Base-by-base conservation (phyloP, 2,329 filamentous ascomycete genomes). In the Xylariales sp. region DNA sequence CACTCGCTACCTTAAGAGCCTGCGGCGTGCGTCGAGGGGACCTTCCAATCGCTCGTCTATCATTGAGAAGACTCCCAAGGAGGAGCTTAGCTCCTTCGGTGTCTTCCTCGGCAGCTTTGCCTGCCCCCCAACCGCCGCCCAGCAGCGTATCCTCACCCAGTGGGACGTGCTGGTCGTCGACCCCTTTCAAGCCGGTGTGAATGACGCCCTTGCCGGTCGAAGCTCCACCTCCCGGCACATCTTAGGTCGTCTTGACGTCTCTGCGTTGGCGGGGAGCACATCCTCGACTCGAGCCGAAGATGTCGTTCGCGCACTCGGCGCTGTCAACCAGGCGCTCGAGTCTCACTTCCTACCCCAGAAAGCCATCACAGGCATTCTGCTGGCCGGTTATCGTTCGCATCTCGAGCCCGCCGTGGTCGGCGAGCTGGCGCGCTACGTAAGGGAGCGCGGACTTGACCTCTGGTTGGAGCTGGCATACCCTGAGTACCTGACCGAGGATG, bases 391-490 rank as follows among this genome's bases (percentile, higher is more conserved):
- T 12, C n/a, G 33, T 13, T 23, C 15, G 12, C 21, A 35, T 17
- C 27, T 25, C 6, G n/a, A 35, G 12, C 33, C 33, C 13, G 33
- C 33, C 2, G 17, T 35, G 8, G 21, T 35, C 15, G 15, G 14
- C 23, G 33, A 35, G n/a, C 11, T 35, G 15, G 20, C 21, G 15
- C 19, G 21, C 15, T 27, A 23, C 33, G 21, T 17, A 8, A 35
- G 33, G n/a, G 14, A n/a, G 6, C 15, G 24, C n/a, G 21, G 21
- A 10, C n/a, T 8, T 7, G 33, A 35, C 15, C 20, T 35, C 2
- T 35, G 33, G 33, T 23, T 35, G 13, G 33, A 35, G 23, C 23
- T 35, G 19, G 24, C 33, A 6, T 35, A 35, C 17, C 33, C 33
- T 5, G 20, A 35, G 6, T 35, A 35, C 12, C 6, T 35, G 2